Conservation (phyloP, 2,329 filamentous ascomycete species). For the Claviceps capensis region DNA sequence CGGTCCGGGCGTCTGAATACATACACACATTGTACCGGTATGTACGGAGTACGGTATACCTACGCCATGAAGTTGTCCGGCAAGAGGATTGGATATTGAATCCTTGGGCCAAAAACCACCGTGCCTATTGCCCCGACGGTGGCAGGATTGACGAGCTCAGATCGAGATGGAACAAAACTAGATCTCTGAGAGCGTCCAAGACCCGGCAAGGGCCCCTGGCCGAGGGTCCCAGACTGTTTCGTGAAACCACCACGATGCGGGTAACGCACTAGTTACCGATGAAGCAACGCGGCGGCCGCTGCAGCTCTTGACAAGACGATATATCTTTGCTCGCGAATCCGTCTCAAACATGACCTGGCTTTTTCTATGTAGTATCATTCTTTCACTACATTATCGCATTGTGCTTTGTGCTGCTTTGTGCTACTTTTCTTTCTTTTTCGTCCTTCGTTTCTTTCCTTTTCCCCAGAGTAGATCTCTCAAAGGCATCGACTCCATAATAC, state of each 20-base stretch:
- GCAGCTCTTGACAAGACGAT: background rate
- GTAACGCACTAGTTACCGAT: background rate
- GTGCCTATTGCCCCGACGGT: slow-evolving; percentile 11
- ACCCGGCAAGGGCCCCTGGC: slow-evolving; percentile 7
- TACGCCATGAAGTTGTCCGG: background rate
- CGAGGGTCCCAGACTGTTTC: slow-evolving; percentile 10
- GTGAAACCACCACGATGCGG: slow-evolving; percentile 6
- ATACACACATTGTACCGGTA: background rate
- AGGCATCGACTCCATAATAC: slow-evolving; percentile 3
- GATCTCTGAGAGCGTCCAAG: slow-evolving; percentile 11
- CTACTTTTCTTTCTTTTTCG: background rate
- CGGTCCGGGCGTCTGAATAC: background rate
- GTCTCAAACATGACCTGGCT: background rate
- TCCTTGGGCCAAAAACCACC: slow-evolving; percentile 9
- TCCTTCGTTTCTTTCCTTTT: slow-evolving; percentile 3
- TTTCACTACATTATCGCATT: slow-evolving; percentile 2
- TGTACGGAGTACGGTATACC: too few relatives aligned
- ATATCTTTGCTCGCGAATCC: slow-evolving; percentile 8
- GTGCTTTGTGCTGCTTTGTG: background rate
- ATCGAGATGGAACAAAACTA: slow-evolving; percentile 15
- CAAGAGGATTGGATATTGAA: slow-evolving; percentile 5
- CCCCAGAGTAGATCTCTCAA: slow-evolving; percentile 3
- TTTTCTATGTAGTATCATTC: slow-evolving; percentile 5
- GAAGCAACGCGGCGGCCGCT: background rate
- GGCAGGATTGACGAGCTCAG: slow-evolving; percentile 9